A percentile compares a stretch with the other conserved stretches of the same genome.
Evolutionary conservation across 768 basidiomycete genomes (phyloP).

Genomic region (Boletales sp.): DNA sequence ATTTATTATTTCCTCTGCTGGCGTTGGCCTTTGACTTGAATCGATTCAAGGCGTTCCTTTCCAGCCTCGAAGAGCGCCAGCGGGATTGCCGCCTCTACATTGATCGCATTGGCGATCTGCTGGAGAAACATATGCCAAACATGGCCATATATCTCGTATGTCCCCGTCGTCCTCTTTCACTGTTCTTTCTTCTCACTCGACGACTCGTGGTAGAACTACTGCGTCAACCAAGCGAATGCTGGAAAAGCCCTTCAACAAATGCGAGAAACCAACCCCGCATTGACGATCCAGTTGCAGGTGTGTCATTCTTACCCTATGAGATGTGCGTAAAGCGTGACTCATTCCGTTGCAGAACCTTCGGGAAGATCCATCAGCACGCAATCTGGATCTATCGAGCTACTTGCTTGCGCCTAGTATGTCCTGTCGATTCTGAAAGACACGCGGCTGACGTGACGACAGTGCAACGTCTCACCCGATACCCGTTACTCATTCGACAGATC

Average conservation of each 20-base stretch:
- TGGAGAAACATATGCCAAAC: constrained; percentile 68
- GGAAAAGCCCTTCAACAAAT: constrained; percentile 73
- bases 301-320: background rate
- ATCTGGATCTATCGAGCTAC: constrained; percentile 87
- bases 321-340: background rate
- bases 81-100: constrained; percentile 90
- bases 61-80: constrained; percentile 87
- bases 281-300: constrained; percentile 69
- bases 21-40: background rate
- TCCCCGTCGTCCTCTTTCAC: background rate
- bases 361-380: constrained; percentile 73
- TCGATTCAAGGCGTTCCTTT: constrained; percentile 64
- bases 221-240: constrained; percentile 80
- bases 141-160: constrained; percentile 80
- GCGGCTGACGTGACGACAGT: constrained; percentile 41
- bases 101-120: constrained; percentile 82
- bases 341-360: constrained; percentile 54
- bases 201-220: constrained; percentile 61
- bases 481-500: constrained; percentile 84
- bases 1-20: background rate
- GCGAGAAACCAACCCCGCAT: constrained; percentile 60
- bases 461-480: constrained; percentile 96
- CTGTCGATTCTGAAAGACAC: background rate
- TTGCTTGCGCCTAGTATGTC: constrained; percentile 83
- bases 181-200: background rate